Evolutionary conservation across 2,329 filamentous ascomycete genomes (phyloP), one percentile per base, ranked within the genome.

Genomic region (Pseudogymnoascus sp.): DNA sequence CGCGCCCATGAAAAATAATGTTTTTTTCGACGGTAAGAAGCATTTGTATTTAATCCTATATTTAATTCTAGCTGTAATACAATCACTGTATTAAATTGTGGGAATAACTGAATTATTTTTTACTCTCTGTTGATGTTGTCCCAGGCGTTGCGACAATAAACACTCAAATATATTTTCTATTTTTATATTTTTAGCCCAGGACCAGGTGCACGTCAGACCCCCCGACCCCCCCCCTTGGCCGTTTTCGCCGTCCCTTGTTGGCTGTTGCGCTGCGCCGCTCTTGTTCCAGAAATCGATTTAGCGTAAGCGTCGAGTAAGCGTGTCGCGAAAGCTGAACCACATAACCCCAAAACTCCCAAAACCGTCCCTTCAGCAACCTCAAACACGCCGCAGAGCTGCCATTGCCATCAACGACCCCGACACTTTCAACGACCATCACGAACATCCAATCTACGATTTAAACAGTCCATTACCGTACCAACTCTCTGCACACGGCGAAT

Each of bases 161-260:
- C 21, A 5, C 4, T 62, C 25, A 42, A 28, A 33, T 33, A 10
- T 33, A 12, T 33, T 63, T 53, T 59, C 37, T 61, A 59, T 63
- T 66, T 56, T 63, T 61, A 18, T 61, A 63, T 44, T 25, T 33
- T 31, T 28, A 53, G 38, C 44, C 59, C 59, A 61, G 60, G 44
- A 40, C 10, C 28, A 4, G 44, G 61, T 60, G 61, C 28, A 56
- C n/a, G 50, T 56, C 50, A 56, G 50, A 56, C 47, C 47, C 42
- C 18, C 5, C 28, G 6, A 2, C 28, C 28, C 28, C 28, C 28
- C 28, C 28, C 28, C 28, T 10, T 47, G 42, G 42, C 42, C 47
- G 23, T 16, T 53, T 53, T 31, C 47, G 25, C 47, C 25, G 47
- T 56, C 23, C 11, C 40, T 23, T 10, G 40, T 21, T 47, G 42